phyloP scores from a whole-genome alignment of 148 eudicot genomes.

The Fagopyrum tataricum region DNA sequence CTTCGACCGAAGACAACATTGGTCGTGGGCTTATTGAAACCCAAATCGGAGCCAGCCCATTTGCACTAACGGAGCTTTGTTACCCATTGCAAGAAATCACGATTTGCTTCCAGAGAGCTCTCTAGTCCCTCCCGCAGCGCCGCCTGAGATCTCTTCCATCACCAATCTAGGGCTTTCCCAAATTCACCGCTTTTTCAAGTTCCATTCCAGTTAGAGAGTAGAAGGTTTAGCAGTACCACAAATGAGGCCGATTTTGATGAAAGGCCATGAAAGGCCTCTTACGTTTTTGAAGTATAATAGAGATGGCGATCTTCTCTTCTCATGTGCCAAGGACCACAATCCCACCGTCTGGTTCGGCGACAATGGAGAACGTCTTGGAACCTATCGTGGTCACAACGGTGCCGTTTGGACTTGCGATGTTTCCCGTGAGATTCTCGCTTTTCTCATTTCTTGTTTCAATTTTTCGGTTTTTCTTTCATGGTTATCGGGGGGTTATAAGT shows the following conservation, averaged over 20 bases:
- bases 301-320: constrained; percentile 72
- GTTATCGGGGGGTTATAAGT: neutral
- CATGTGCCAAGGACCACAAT: constrained; percentile 66
- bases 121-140: neutral
- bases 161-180: neutral
- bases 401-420: constrained; percentile 94
- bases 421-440: constrained; percentile 33
- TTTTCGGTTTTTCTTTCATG: neutral
- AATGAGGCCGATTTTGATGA: constrained; percentile 96
- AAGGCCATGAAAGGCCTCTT: constrained; percentile 94
- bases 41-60: too few species aligned
- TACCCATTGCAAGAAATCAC: neutral
- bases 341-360: constrained; percentile 80
- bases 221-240: neutral
- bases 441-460: neutral
- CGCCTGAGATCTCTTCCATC: neutral
- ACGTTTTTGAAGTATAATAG: constrained; percentile 79
- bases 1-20: too few species aligned
- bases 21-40: too few species aligned
- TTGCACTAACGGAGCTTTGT: too few species aligned
- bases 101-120: neutral
- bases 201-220: neutral
- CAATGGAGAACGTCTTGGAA: constrained; percentile 80
- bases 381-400: constrained; percentile 89
- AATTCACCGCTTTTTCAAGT: neutral